Conservation (phyloP, 164 flowering plant species). For the Kalanchoe fedtschenkoi region DNA sequence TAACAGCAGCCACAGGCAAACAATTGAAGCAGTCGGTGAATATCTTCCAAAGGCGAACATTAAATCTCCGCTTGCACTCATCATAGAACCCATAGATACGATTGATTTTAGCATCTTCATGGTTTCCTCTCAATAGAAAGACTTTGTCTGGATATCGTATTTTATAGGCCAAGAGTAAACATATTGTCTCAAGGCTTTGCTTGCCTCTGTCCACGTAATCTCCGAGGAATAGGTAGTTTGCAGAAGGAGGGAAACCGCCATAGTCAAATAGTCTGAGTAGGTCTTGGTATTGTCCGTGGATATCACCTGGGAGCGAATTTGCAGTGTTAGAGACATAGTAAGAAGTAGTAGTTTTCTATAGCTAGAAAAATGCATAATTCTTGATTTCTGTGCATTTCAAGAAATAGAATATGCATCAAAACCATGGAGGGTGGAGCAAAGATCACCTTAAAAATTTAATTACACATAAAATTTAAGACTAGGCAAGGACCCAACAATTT, state of each 20-base stretch:
- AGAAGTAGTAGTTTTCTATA: not conserved
- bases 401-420: no score
- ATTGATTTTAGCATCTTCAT: conserved; percentile 55
- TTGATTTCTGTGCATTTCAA: no score
- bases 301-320: conserved; percentile 32
- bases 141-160: conserved; percentile 36
- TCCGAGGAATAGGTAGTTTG: conserved; percentile 48
- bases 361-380: not conserved
- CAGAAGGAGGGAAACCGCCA: conserved; percentile 49
- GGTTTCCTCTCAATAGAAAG: conserved; percentile 46
- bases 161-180: conserved; percentile 51
- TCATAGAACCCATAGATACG: conserved; percentile 53
- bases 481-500: no score
- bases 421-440: no score
- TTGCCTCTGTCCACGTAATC: conserved; percentile 53
- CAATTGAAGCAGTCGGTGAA: conserved; percentile 54
- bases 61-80: conserved; percentile 50
- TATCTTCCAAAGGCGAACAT: conserved; percentile 51
- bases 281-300: conserved; percentile 53
- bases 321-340: conserved; percentile 4
- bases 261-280: conserved; percentile 36
- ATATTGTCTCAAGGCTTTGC: conserved; percentile 52
- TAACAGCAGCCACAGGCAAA: conserved; percentile 48
- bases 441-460: no score
- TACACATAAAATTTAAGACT: no score